phyloP scores from a whole-genome alignment of 345 rosid genomes.

The Theobroma cacao region DNA sequence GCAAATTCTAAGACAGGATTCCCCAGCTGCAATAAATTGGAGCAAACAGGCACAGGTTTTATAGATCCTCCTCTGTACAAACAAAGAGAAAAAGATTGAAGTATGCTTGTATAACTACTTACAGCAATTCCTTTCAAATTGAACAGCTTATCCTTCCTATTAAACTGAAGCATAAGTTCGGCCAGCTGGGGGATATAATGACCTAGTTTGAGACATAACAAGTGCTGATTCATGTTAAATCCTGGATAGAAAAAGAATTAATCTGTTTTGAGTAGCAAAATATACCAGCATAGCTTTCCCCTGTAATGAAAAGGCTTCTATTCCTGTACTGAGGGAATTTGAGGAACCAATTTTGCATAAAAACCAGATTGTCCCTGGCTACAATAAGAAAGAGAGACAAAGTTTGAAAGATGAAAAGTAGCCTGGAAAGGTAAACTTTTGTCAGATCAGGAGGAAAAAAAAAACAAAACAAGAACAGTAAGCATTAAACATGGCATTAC shows the following conservation, averaged over 20 bases:
- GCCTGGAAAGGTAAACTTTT: slow-evolving; percentile 29
- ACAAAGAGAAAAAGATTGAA: background rate
- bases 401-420: slow-evolving; percentile 22
- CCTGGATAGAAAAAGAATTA: background rate
- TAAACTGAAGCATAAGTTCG: slow-evolving; percentile 73
- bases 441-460: slow-evolving; percentile 30
- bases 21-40: slow-evolving; percentile 57
- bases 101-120: slow-evolving; percentile 26
- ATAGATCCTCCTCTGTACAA: background rate
- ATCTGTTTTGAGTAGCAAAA: slow-evolving; percentile 7
- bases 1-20: slow-evolving; percentile 89
- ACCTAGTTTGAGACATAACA: slow-evolving; percentile 38
- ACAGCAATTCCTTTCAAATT: slow-evolving; percentile 93
- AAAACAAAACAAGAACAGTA: slow-evolving; percentile 29
- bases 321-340: slow-evolving; percentile 88
- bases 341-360: slow-evolving; percentile 83
- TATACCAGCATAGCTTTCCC: slow-evolving; percentile 97
- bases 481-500: slow-evolving; percentile 20
- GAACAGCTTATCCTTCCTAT: slow-evolving; percentile 69
- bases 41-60: slow-evolving; percentile 8
- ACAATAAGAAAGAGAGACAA: slow-evolving; percentile 34
- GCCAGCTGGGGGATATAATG: slow-evolving; percentile 95
- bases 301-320: slow-evolving; percentile 84
- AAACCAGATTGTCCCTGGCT: slow-evolving; percentile 92
- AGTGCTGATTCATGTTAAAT: background rate